phyloP scores from a whole-genome alignment of 306 rosid species.

The Alnus glutinosa region DNA sequence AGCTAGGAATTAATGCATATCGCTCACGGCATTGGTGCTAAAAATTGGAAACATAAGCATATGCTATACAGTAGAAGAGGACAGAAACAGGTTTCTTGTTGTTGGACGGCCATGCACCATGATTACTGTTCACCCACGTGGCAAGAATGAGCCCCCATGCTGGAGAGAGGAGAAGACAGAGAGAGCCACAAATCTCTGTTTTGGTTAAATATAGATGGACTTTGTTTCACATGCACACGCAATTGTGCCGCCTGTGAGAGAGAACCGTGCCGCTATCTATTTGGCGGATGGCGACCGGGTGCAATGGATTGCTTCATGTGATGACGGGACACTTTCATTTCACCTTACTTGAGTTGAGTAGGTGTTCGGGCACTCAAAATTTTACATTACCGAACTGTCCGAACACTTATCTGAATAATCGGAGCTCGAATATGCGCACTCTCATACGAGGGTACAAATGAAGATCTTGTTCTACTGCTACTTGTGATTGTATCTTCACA shows the following conservation, averaged over 20 bases:
- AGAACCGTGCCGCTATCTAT: background rate
- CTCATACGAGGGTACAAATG: too few species aligned
- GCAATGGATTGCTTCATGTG: too few species aligned
- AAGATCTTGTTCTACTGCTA: background rate
- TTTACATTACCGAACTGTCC: too few species aligned
- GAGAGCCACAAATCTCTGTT: background rate
- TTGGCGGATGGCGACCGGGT: background rate
- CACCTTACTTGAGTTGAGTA: too few species aligned
- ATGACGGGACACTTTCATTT: too few species aligned
- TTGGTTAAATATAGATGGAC: background rate
- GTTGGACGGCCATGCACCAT: slow-evolving; percentile 28
- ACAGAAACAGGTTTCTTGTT: slow-evolving; percentile 7
- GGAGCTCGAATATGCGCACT: too few species aligned
- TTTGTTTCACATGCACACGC: background rate
- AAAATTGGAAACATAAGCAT: slow-evolving; percentile 26
- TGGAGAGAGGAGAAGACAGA: background rate
- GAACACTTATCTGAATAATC: too few species aligned
- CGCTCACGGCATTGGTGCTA: background rate
- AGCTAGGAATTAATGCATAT: background rate
- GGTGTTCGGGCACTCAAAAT: too few species aligned
- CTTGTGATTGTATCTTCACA: background rate
- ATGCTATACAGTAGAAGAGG: slow-evolving; percentile 8
- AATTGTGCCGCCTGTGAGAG: background rate
- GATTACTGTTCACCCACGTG: slow-evolving; percentile 33
- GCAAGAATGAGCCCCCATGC: slow-evolving; percentile 10